Percentiles rank a stretch among this genome's conserved stretches.
phyloP scores from a whole-genome alignment of 345 rosid genomes.

The Hibiscus trionum region DNA sequence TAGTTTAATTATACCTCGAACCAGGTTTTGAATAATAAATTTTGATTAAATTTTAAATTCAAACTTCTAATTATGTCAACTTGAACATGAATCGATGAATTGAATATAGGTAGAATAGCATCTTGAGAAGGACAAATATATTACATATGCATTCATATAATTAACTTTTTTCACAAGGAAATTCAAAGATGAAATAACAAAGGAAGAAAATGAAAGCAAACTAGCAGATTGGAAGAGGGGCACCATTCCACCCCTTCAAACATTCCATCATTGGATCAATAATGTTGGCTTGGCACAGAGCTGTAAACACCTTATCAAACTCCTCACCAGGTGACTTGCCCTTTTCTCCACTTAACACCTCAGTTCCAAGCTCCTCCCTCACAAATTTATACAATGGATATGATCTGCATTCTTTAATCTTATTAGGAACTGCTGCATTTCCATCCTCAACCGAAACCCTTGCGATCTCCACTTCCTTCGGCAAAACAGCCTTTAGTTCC shows the following conservation, averaged over 20 bases:
- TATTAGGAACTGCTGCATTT: constrained; percentile 35
- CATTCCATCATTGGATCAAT: constrained; percentile 68
- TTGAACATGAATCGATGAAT: too few species aligned
- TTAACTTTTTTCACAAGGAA: neutral
- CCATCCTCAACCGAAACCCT: constrained; percentile 45
- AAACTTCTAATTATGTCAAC: too few species aligned
- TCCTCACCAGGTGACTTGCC: constrained; percentile 63
- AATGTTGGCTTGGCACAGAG: constrained; percentile 55
- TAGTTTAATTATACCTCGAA: too few species aligned
- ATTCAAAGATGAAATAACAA: neutral
- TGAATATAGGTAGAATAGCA: too few species aligned
- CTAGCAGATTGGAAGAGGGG: constrained; percentile 38
- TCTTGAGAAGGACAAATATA: neutral
- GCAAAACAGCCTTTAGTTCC: constrained; percentile 27
- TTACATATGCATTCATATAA: neutral
- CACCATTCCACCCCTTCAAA: constrained; percentile 65
- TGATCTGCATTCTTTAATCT: constrained; percentile 62
- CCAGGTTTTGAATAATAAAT: too few species aligned
- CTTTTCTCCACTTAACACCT: constrained; percentile 52
- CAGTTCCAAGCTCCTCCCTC: constrained; percentile 49
- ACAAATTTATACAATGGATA: constrained; percentile 43
- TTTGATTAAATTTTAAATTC: too few species aligned
- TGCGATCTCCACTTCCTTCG: constrained; percentile 56
- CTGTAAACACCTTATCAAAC: constrained; percentile 59
- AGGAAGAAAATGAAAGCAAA: neutral